These are phyloP conservation scores for Quercus tomentella DNA, from an alignment of 331 rosid species.

Conservation along the genomic window DNA sequence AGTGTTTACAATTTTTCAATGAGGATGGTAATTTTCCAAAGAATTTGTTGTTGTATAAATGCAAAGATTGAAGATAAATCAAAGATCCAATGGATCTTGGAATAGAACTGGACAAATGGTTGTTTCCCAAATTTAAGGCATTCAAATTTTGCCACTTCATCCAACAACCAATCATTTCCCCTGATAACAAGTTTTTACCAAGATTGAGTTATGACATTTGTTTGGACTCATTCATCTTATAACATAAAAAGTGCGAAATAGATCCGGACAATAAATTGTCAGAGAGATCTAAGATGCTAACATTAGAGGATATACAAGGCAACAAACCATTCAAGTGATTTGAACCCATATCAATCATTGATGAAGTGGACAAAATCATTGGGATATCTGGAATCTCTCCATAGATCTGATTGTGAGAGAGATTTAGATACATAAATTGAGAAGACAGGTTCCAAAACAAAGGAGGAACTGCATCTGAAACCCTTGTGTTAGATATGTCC, in stretches of 20 bases:
- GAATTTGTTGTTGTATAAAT: slow-evolving; percentile 28
- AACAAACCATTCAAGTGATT: background rate
- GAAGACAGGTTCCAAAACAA: slow-evolving; percentile 4
- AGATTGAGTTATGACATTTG: background rate
- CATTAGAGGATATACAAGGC: background rate
- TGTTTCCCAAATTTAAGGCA: slow-evolving; percentile 16
- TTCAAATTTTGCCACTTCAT: background rate
- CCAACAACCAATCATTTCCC: slow-evolving; percentile 25
- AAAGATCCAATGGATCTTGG: slow-evolving; percentile 24
- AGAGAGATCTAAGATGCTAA: background rate
- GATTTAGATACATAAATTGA: background rate
- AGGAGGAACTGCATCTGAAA: background rate
- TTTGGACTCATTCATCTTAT: background rate
- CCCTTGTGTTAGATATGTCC: background rate
- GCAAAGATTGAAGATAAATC: background rate
- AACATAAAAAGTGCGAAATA: background rate
- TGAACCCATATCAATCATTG: background rate
- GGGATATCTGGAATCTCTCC: slow-evolving; percentile 7
- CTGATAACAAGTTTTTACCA: slow-evolving; percentile 1
- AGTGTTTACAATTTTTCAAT: background rate
- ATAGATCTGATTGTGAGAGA: slow-evolving; percentile 11
- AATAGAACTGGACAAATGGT: slow-evolving; percentile 23
- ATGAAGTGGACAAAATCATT: too few relatives aligned
- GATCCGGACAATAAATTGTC: background rate
- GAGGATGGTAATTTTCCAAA: slow-evolving; percentile 26